Percentiles rank a stretch among this genome's conserved stretches.
phyloP scores from a whole-genome alignment of 1,139 yeast genomes.

The Groenewaldozyma sp. region DNA sequence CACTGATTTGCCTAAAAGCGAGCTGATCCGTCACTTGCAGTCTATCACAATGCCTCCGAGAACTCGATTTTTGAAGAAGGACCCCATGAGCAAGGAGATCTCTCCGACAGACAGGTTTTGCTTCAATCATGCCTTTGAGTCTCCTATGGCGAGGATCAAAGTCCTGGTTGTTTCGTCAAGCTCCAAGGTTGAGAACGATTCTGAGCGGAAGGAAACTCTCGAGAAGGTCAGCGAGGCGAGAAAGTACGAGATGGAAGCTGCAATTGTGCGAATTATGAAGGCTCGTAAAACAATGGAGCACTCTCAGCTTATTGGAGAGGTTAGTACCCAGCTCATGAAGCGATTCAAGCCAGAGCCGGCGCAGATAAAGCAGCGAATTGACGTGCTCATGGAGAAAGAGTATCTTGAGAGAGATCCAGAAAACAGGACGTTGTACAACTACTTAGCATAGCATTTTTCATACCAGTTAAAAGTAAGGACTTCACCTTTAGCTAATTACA shows the following conservation, averaged over 20 bases:
- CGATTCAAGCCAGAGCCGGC: conserved; percentile 64
- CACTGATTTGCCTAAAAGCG: conserved; percentile 66
- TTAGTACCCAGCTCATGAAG: conserved; percentile 49
- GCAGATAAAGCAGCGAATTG: conserved; percentile 70
- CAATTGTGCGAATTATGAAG: conserved; percentile 83
- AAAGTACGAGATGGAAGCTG: conserved; percentile 69
- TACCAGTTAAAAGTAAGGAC: too few relatives aligned
- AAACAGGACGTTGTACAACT: conserved; percentile 56
- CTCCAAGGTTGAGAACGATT: conserved; percentile 32
- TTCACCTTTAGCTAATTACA: too few relatives aligned
- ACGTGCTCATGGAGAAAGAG: conserved; percentile 72
- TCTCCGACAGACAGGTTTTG: conserved; percentile 53
- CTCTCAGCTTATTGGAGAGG: conserved; percentile 57
- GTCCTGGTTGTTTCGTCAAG: conserved; percentile 58
- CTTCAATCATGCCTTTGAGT: conserved; percentile 61
- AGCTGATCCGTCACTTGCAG: conserved; percentile 67
- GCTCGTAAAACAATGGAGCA: conserved; percentile 48
- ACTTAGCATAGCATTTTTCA: conserved; percentile 60
- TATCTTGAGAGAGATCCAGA: conserved; percentile 66
- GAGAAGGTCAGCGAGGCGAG: conserved; percentile 39
- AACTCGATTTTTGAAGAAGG: conserved; percentile 60
- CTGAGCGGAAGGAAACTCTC: conserved; percentile 36
- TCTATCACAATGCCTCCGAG: conserved; percentile 82
- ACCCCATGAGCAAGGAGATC: conserved; percentile 69
- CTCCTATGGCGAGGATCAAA: conserved; percentile 65